Percentiles rank a stretch among this genome's conserved stretches.
Conservation (phyloP, 164 flowering plant genomes). For the Houttuynia cordata region DNA sequence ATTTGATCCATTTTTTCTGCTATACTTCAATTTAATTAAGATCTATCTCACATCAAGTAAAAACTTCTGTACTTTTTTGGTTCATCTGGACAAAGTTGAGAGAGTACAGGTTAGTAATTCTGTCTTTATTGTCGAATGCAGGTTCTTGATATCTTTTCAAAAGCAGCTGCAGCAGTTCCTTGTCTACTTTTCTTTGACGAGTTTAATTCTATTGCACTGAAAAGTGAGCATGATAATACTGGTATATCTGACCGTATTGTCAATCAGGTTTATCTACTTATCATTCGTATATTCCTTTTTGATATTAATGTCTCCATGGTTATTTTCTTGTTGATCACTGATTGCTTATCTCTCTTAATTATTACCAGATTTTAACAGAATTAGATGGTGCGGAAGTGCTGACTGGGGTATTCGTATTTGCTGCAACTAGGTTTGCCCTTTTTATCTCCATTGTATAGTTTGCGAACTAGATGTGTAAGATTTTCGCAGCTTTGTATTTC, state of each 20-base stretch:
- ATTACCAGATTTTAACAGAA: slow-evolving; percentile 78
- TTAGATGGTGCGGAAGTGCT: slow-evolving; percentile 93
- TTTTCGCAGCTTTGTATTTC: neutral
- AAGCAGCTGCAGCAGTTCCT: slow-evolving; percentile 95
- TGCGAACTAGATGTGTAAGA: too few species aligned
- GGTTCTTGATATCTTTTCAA: slow-evolving; percentile 92
- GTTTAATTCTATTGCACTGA: slow-evolving; percentile 96
- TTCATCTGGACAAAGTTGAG: too few species aligned
- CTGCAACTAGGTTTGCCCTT: slow-evolving; percentile 77
- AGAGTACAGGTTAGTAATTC: neutral
- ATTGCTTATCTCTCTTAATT: slow-evolving; percentile 1
- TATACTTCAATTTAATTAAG: too few species aligned
- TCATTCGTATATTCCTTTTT: neutral
- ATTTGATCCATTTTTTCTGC: too few species aligned
- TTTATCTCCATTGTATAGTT: neutral
- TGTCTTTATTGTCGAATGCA: slow-evolving; percentile 15
- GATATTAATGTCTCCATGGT: neutral
- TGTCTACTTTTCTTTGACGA: slow-evolving; percentile 96
- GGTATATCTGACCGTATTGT: slow-evolving; percentile 98
- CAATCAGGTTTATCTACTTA: slow-evolving; percentile 49
- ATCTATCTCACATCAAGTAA: too few species aligned
- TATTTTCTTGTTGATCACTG: too few species aligned
- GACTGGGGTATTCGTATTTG: slow-evolving; percentile 96
- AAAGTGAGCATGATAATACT: slow-evolving; percentile 98
- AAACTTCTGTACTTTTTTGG: too few species aligned